Conservation (phyloP, 176 grass and related monocot genomes). For the Carex scoparia region DNA sequence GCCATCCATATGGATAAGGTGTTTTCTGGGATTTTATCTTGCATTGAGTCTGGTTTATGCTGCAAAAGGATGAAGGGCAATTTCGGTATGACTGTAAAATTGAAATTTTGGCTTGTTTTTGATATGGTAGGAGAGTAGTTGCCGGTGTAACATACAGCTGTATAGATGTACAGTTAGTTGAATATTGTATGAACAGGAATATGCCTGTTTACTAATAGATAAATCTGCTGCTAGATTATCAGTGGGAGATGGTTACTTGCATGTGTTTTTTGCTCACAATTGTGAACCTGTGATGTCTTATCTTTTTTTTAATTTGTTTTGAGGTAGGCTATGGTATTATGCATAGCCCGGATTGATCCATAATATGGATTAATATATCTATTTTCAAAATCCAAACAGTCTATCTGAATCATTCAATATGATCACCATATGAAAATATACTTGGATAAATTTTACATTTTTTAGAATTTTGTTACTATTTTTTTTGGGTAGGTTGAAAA, state of each 20-base stretch:
- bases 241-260: not conserved
- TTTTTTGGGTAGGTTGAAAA: too few species aligned
- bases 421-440: too few species aligned
- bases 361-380: too few species aligned
- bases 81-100: slow-evolving; percentile 25
- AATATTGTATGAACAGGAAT: not conserved
- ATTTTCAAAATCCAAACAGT: too few species aligned
- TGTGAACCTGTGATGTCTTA: not conserved
- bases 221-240: slow-evolving; percentile 14
- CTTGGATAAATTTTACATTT: too few species aligned
- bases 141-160: slow-evolving; percentile 2
- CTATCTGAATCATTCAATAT: too few species aligned
- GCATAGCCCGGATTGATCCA: too few species aligned
- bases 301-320: not conserved
- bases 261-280: not conserved
- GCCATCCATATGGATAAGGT: slow-evolving; percentile 59
- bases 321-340: too few species aligned
- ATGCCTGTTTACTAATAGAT: slow-evolving; percentile 4
- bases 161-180: slow-evolving; percentile 23
- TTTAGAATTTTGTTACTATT: too few species aligned
- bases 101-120: slow-evolving; percentile 30
- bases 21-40: slow-evolving; percentile 41
- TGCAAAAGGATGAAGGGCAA: slow-evolving; percentile 41
- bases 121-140: slow-evolving; percentile 38
- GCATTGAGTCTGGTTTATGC: slow-evolving; percentile 40